Evolutionary conservation across 2,329 filamentous ascomycete species (phyloP).

Genomic region (Zasmidium angulare): DNA sequence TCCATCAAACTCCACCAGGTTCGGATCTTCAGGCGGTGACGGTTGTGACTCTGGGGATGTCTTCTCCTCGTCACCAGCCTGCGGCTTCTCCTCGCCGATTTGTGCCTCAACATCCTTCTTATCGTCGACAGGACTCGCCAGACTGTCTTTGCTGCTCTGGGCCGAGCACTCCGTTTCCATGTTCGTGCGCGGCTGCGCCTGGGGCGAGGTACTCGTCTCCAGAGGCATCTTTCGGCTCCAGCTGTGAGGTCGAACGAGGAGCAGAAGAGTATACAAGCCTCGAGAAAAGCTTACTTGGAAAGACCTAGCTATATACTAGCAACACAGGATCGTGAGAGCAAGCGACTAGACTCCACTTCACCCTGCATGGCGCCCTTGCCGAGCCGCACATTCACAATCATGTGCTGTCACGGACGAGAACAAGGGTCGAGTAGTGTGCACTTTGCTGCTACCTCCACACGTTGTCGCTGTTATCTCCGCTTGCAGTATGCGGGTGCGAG

Average conservation of each 20-base stretch:
- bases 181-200: background rate
- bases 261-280: no score
- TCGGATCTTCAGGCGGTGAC: constrained; percentile 17
- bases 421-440: background rate
- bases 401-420: background rate
- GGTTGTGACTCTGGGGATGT: background rate
- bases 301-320: no score
- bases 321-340: background rate
- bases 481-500: background rate
- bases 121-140: background rate
- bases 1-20: constrained; percentile 30
- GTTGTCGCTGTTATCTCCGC: background rate
- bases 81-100: background rate
- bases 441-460: no score
- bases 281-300: no score
- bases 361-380: background rate
- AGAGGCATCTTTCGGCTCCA: background rate
- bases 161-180: background rate
- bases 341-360: background rate
- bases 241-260: no score
- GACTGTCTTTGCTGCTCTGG: constrained; percentile 3
- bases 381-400: background rate
- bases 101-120: background rate
- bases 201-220: background rate
- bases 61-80: background rate